Conservation (phyloP, 495 filamentous ascomycete species). For the Aeminium ludgeri region DNA sequence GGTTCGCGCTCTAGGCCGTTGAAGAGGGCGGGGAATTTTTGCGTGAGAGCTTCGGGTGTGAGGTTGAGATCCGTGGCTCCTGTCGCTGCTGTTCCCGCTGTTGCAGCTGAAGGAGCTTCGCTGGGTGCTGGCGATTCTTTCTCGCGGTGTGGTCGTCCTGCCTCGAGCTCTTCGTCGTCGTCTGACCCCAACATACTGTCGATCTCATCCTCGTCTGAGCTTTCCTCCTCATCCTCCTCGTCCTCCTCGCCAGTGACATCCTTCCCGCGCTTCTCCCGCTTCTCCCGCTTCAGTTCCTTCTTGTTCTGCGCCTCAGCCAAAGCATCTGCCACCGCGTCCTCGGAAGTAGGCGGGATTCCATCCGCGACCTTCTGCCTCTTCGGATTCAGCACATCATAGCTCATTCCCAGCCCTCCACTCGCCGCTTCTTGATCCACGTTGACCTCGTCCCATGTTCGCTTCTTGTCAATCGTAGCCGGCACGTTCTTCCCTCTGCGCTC, state of each 20-base stretch:
- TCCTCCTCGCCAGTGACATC: conserved; percentile 31
- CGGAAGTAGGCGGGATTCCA: not conserved
- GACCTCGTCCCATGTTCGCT: conserved; percentile 86
- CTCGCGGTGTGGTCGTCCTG: conserved; percentile 23
- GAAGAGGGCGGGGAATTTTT: conserved; percentile 65
- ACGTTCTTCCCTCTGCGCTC: conserved; percentile 61
- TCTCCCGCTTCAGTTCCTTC: conserved; percentile 11
- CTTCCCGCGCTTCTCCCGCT: conserved; percentile 22
- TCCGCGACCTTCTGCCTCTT: conserved; percentile 42
- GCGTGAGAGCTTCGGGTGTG: conserved; percentile 25
- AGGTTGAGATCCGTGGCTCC: conserved; percentile 24
- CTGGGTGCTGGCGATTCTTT: conserved; percentile 9
- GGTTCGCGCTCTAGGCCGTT: conserved; percentile 34
- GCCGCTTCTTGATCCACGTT: conserved; percentile 49
- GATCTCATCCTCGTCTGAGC: conserved; percentile 40
- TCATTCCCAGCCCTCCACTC: conserved; percentile 40
- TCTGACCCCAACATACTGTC: conserved; percentile 55
- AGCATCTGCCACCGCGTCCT: no score
- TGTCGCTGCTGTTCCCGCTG: conserved; percentile 3
- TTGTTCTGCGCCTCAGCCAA: no score
- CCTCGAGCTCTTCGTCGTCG: conserved; percentile 30
- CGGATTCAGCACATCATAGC: conserved; percentile 60
- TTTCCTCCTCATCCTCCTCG: conserved; percentile 26
- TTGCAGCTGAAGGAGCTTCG: conserved; percentile 12
- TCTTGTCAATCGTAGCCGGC: conserved; percentile 69